Base-by-base conservation (phyloP, 139 green algal genomes). In the Raphidocelis subcapitata region DNA sequence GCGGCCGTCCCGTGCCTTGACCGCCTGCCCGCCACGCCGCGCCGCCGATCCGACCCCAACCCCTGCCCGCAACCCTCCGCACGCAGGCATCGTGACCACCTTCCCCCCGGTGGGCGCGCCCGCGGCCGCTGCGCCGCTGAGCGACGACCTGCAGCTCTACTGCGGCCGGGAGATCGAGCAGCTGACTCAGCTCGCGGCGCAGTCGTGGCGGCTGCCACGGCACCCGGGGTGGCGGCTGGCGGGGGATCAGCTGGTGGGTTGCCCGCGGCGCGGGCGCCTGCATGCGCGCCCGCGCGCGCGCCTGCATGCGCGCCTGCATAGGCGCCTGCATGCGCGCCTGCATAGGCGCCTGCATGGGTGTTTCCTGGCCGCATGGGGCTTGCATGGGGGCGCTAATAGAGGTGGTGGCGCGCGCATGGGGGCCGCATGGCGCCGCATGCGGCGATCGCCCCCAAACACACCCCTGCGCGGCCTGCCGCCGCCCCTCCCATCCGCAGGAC, bases 171-270 rank as follows among this genome's bases (percentile, higher is more conserved):
- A 76, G 8, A 16, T 76, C 3, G 69, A 76, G 15, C 44, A 54
- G 0, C 57, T 76, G 28, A 26, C 41, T 2, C 29, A 24, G 20
- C 44, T 76, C 51, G 69, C 69, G 21, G 44, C 49, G 16, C 21
- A 44, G 37, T 68, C 61, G 35, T 76, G 69, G 69, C 52, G 31
- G 12, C 15, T 57, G 24, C 12, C 32, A 15, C 51, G 69, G 23
- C 69, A 76, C 69, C 69, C 57, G 14, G 69, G 69, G 20, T 76
- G 69, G 69, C 26, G 56, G 1, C 59, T 62, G 29, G 59, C 57
- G 41, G 57, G 57, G 26, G 59, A 68, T 2, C 16, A 57, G 5
- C 59, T 28, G 21, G 65, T 72, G 49, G 32, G 62, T 5, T 3
- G 29, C 31, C 26, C 3, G 29, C 21, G 33, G 59, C 5, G 52